These are phyloP conservation scores for Corrigiola litoralis DNA, from an alignment of 179 eudicot species.

Conservation along the genomic window DNA sequence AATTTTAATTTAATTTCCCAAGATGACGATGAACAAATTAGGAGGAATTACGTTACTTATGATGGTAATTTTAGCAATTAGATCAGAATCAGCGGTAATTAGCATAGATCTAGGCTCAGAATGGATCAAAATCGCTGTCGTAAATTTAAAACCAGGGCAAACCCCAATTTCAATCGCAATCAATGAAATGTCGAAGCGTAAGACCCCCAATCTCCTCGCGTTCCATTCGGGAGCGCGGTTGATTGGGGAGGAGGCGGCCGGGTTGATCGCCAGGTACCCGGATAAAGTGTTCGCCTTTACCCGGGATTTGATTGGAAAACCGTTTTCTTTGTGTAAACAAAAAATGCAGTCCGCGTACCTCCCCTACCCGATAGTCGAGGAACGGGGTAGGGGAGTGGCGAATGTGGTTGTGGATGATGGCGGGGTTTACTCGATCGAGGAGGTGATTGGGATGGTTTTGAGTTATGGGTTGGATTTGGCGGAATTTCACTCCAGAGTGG, in stretches of 20 bases:
- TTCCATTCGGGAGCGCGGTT: conserved; percentile 60
- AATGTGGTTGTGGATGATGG: conserved; percentile 60
- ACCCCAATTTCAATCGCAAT: conserved; percentile 83
- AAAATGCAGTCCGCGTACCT: conserved; percentile 41
- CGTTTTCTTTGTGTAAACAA: conserved; percentile 28
- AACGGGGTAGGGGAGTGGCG: conserved; percentile 47
- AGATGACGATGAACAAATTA: conserved; percentile 20
- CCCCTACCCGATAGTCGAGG: conserved; percentile 53
- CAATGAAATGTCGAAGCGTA: conserved; percentile 95
- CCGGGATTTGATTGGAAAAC: conserved; percentile 66
- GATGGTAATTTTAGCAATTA: conserved; percentile 26
- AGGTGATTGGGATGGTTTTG: conserved; percentile 72
- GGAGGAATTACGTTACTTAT: conserved; percentile 30
- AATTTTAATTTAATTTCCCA: background rate
- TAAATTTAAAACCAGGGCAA: conserved; percentile 85
- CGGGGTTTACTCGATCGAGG: conserved; percentile 72
- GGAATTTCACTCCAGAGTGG: conserved; percentile 60
- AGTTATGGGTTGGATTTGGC: conserved; percentile 57
- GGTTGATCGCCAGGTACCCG: conserved; percentile 74
- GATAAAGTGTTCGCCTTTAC: conserved; percentile 63
- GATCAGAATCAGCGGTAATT: conserved; percentile 54
- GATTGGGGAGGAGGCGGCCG: conserved; percentile 84
- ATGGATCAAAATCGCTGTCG: conserved; percentile 90
- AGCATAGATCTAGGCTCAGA: conserved; percentile 98
- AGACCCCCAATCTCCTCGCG: conserved; percentile 69